Evolutionary conservation across 2,329 filamentous ascomycete genomes (phyloP), one percentile per base, ranked within the genome.

Genomic region (Clarireedia homoeocarpa): DNA sequence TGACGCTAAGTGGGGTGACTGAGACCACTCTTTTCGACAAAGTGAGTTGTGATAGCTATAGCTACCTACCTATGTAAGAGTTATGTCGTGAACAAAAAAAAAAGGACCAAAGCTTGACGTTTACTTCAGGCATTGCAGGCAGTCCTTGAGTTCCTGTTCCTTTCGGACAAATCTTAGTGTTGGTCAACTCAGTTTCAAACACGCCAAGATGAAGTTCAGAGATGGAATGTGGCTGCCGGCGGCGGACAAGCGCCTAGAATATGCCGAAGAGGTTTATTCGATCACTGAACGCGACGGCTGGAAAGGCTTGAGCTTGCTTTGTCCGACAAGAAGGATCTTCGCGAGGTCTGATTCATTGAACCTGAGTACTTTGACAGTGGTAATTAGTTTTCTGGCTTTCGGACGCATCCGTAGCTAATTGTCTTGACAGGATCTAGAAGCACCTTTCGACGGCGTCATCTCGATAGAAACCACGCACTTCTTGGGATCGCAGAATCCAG

Each of bases 141-240:
- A n/a, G 10, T 34, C 10, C 30, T 12, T 34, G 30, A 34, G 30
- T 14, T 34, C 12, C 9, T 34, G 4, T 10, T 12, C 12, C 2
- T 34, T 34, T 34, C 30, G 20, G 39, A 42, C 7, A 42, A 42
- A 42, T 6, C 14, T 42, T 14, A 5, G 5, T 5, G 9, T 49
- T 17, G 12, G 36, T 4, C 5, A n/a, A 42, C 5, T 39, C 15
- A 23, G 2, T 10, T 23, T 20, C 5, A 12, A 23, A 14, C 6
- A n/a, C 9, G 9, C 36, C 20, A 66, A 53, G 53, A 83, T 83
- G 80, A 82, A 80, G 72, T 82, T 83, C 63, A 78, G 80, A 61
- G 80, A 83, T 77, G 79, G 79, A 71, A 84, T 86, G 83, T 87
- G 84, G 84, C 73, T 86, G 49, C 75, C 78, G 44, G 81, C 79